These are phyloP conservation scores for Globisporangium iwayamae DNA, from an alignment of 352 stramenopile genomes.

Conservation along the genomic window DNA sequence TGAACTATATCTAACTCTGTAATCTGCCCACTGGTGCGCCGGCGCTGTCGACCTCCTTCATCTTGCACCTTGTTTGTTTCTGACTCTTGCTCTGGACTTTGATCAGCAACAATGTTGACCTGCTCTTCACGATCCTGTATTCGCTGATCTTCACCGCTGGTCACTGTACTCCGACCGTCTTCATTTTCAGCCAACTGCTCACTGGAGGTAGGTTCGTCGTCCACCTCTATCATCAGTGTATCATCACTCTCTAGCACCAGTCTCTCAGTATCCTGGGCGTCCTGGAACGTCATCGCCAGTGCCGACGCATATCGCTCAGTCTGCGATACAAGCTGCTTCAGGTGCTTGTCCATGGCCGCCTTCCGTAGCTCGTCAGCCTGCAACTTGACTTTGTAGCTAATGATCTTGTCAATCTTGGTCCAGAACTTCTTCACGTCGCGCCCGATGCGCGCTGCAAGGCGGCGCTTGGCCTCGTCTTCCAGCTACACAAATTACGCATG, in stretches of 20 bases:
- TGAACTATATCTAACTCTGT: neutral
- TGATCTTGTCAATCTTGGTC: slow-evolving; percentile 98
- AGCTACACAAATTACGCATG: slow-evolving; percentile 12
- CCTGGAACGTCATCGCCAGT: slow-evolving; percentile 64
- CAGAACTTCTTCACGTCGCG: slow-evolving; percentile 93
- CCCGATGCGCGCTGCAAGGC: slow-evolving; percentile 74
- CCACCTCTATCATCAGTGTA: slow-evolving; percentile 3
- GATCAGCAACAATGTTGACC: neutral
- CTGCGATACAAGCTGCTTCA: slow-evolving; percentile 94
- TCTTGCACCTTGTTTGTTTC: neutral
- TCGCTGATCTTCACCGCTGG: neutral
- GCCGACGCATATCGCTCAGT: slow-evolving; percentile 95
- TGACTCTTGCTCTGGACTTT: neutral
- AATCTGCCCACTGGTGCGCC: neutral
- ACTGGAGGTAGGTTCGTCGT: slow-evolving; percentile 17
- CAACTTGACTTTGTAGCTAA: slow-evolving; percentile 96
- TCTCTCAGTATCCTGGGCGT: slow-evolving; percentile 9
- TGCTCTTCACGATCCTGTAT: neutral
- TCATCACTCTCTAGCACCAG: neutral
- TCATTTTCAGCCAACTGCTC: too few relatives aligned
- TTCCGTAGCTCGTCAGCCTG: slow-evolving; percentile 82
- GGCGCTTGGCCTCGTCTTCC: slow-evolving; percentile 38
- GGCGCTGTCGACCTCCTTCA: neutral
- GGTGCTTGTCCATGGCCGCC: slow-evolving; percentile 95
- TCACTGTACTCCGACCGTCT: slow-evolving; percentile 10